These are phyloP conservation scores for Xylaria curta DNA, from an alignment of 495 filamentous ascomycete genomes.

Conservation along the genomic window DNA sequence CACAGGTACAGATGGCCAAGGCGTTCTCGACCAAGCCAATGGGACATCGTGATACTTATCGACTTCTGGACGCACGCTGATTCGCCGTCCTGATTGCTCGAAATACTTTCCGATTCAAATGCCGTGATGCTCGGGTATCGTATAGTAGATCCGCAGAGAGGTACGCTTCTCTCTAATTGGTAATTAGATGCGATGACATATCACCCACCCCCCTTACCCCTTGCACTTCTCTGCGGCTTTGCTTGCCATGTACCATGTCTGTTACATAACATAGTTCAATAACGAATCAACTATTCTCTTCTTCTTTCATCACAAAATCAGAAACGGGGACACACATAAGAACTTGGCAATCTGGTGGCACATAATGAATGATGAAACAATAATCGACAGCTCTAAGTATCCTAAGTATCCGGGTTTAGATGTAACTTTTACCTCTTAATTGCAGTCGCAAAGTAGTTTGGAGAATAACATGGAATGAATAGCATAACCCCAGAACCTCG, in stretches of 20 bases:
- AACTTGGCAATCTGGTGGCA: background rate
- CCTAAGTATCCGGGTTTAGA: background rate
- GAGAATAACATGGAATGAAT: background rate
- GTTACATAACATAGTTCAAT: background rate
- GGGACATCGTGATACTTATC: background rate
- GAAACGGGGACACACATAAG: background rate
- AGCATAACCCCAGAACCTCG: background rate
- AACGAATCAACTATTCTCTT: background rate
- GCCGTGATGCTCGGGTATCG: slow-evolving; percentile 12
- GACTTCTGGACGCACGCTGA: slow-evolving; percentile 11
- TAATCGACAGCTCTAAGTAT: background rate
- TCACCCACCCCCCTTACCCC: slow-evolving; percentile 6
- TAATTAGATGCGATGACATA: slow-evolving; percentile 12
- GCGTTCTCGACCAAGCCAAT: slow-evolving; percentile 20
- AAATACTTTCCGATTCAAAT: slow-evolving; percentile 23
- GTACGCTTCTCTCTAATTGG: slow-evolving; percentile 9
- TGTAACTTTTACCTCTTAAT: background rate
- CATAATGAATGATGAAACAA: background rate
- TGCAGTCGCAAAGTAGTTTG: background rate
- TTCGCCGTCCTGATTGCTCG: slow-evolving; percentile 13
- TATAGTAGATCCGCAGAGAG: background rate
- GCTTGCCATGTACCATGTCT: background rate
- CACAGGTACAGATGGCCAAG: slow-evolving; percentile 5
- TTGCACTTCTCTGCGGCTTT: slow-evolving; percentile 3
- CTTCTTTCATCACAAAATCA: background rate